Percentiles rank a stretch among this genome's conserved stretches.
Evolutionary conservation across 148 eudicot species (phyloP).

Genomic region (Simmondsia chinensis): DNA sequence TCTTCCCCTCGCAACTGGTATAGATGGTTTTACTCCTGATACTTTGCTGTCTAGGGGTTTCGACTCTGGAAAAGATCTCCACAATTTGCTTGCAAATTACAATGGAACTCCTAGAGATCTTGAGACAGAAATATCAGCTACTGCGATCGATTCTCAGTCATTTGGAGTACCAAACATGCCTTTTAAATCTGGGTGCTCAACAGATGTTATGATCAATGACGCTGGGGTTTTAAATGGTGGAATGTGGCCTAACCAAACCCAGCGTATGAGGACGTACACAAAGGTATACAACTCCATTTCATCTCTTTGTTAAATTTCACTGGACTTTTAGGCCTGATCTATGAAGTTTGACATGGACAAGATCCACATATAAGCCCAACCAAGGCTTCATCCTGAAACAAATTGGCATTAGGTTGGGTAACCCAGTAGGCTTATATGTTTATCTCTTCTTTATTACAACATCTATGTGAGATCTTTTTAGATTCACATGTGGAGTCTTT

Average conservation of each 20-base stretch:
- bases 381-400: no score
- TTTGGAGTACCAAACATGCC: conserved; percentile 71
- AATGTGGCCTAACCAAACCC: conserved; percentile 70
- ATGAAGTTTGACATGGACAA: no score
- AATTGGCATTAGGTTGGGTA: no score
- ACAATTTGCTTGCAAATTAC: conserved; percentile 63
- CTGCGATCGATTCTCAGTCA: conserved; percentile 66
- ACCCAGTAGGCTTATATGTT: no score
- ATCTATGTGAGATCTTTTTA: no score
- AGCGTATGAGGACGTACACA: conserved; percentile 88
- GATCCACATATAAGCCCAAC: no score
- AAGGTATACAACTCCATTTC: no score
- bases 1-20: conserved; percentile 41
- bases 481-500: no score
- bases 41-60: conserved; percentile 84
- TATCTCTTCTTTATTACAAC: no score
- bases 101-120: conserved; percentile 55
- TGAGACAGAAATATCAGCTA: conserved; percentile 74
- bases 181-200: conserved; percentile 73
- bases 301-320: no score
- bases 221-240: conserved; percentile 60
- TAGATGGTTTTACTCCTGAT: conserved; percentile 73
- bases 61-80: conserved; percentile 85
- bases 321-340: no score
- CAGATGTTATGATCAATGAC: conserved; percentile 52